Base-by-base conservation (phyloP, 257 asterid species). In the Vinca minor region DNA sequence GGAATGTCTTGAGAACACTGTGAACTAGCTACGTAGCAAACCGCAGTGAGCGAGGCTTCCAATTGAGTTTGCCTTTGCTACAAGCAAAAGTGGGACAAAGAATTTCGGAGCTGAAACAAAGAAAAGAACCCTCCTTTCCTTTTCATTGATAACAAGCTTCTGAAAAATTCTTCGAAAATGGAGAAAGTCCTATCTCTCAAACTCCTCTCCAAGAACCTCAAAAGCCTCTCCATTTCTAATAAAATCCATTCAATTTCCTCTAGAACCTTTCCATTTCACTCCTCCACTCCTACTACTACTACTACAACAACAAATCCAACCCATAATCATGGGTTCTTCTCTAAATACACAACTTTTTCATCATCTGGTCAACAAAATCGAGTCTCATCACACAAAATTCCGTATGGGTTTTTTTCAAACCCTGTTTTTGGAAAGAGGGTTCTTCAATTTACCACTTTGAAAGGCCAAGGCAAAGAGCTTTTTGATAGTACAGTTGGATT, bases 351-450 rank as follows among this genome's bases (percentile, higher is more conserved):
- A 44, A 49, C 41, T 15, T 59, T 31, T n/a, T n/a, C n/a, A 20
- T 59, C 77, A 18, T 59, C 57, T 52, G 49, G 68, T 32, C 57
- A 65, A 47, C 58, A 45, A 38, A 55, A 46, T 57, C 50, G 34
- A 57, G 52, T 26, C 1, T 14, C 63, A 52, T 31, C 62, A 23
- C 44, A 45, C 18, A 68, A 63, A 36, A 45, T 73, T 63, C 39
- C 64, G 29, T 20, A 62, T 44, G 77, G 69, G 69, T 35, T 68
- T 45, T 68, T 56, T 67, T 57, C 67, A 38, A 56, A 68, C 42
- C 62, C 78, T 29, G 9, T 50, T 62, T 10, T 56, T 57, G 52
- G 23, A 20, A 63, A 68, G 28, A 64, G 53, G 23, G 44, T 73
- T 13, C 47, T 34, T 34, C 32, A 34, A 50, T 45, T 23, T 11